Conservation (phyloP, 805 yeast species). For the Cyberlindnera bimundalis region DNA sequence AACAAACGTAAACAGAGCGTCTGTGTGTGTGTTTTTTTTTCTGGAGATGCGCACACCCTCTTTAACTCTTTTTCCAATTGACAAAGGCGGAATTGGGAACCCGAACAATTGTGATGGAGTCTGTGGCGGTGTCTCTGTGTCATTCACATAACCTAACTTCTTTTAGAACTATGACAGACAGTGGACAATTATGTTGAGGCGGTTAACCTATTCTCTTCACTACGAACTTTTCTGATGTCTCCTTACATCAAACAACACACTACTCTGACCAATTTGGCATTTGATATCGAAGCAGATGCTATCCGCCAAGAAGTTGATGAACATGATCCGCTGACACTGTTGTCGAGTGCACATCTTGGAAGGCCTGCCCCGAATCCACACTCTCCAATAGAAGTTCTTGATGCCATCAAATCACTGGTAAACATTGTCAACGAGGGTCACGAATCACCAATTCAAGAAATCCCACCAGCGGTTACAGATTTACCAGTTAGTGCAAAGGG, state of each 20-base stretch:
- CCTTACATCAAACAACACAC: not conserved
- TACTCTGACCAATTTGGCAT: not conserved
- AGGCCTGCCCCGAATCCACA: not conserved
- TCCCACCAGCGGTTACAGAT: slow-evolving; percentile 1
- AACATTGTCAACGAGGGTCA: slow-evolving; percentile 2
- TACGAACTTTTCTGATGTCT: not conserved
- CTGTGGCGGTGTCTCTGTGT: no score
- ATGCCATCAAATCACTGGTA: not conserved
- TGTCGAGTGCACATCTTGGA: not conserved
- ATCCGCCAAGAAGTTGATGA: not conserved
- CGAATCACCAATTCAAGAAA: not conserved
- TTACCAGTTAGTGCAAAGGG: not conserved
- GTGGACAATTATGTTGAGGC: no score
- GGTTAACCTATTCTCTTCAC: no score
- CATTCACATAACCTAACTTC: no score
- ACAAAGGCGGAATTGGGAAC: no score
- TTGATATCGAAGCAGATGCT: not conserved
- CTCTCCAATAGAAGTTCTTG: not conserved
- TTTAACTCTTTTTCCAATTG: no score
- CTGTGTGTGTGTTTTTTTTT: not conserved
- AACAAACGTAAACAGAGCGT: no score
- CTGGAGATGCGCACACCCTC: not conserved
- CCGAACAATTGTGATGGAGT: no score
- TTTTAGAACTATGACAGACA: no score
- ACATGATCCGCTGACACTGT: not conserved